A percentile compares a stretch with the other conserved stretches of the same genome.
phyloP scores from a whole-genome alignment of 2,329 filamentous ascomycete genomes.

The Neonectria ditissima region DNA sequence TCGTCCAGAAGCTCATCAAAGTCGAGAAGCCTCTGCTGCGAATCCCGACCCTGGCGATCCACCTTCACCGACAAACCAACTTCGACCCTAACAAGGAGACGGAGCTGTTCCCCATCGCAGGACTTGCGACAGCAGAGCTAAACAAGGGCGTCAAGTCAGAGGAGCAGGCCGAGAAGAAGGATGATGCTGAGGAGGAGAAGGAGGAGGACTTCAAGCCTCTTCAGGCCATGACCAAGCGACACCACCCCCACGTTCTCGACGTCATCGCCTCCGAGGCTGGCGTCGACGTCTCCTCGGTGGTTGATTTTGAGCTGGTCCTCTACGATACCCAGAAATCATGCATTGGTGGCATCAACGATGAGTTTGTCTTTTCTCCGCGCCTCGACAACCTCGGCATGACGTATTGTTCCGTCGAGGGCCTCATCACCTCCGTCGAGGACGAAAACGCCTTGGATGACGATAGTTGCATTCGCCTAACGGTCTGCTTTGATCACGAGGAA shows the following conservation, averaged over 20 bases:
- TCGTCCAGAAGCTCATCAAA: constrained; percentile 88
- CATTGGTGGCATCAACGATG: constrained; percentile 89
- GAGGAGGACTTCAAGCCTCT: constrained; percentile 77
- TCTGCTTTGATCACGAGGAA: constrained; percentile 98
- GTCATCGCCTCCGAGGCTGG: constrained; percentile 85
- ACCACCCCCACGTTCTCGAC: constrained; percentile 89
- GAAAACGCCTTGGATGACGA: constrained; percentile 78
- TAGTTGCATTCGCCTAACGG: constrained; percentile 86
- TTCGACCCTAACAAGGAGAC: constrained; percentile 98
- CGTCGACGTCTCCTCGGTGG: constrained; percentile 75
- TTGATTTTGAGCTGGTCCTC: constrained; percentile 96
- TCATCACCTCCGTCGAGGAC: constrained; percentile 81
- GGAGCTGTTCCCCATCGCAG: constrained; percentile 93
- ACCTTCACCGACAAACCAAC: constrained; percentile 85
- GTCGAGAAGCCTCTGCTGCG: constrained; percentile 90
- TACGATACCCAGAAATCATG: constrained; percentile 95
- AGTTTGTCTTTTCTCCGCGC: constrained; percentile 95
- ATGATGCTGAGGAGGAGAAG: constrained; percentile 50
- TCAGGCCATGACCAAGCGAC: constrained; percentile 81
- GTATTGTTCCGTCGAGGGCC: constrained; percentile 87
- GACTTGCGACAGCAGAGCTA: constrained; percentile 87
- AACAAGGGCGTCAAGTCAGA: constrained; percentile 74
- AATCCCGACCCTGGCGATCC: constrained; percentile 93
- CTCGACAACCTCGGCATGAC: constrained; percentile 98
- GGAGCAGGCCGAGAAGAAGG: constrained; percentile 55